Evolutionary conservation across 1,284 basidiomycete genomes (phyloP), one percentile per base, ranked within the genome.

Genomic region (Trametes sp.): DNA sequence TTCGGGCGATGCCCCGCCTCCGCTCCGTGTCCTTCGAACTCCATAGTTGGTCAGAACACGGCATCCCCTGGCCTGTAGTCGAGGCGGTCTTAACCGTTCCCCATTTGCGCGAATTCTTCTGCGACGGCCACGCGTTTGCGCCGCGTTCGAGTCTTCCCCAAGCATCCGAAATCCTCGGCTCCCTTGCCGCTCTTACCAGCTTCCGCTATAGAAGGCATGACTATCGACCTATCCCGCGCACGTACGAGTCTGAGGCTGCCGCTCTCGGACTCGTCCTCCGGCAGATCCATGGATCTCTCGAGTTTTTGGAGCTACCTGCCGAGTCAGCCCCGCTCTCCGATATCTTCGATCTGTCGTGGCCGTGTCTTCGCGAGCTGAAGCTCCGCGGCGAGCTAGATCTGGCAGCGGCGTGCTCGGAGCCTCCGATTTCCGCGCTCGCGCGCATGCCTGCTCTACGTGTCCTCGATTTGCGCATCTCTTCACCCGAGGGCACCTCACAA

Each of bases 291-390:
- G n/a, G n/a, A n/a, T n/a, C n/a, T n/a, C n/a, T n/a, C n/a, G n/a
- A n/a, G n/a, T n/a, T n/a, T n/a, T n/a, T 33, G 31, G 11, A 33
- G 31, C 31, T 33, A 8, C 36, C 36, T 8, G 16, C 36, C 14
- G 36, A 38, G 36, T 14, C 36, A 38, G 36, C 16, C 36, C 16
- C 9, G 11, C 4, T 38, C 9, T 38, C 36, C 16, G n/a, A n/a
- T 28, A 29, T 14, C 35, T 21, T 57, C 26, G 9, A 42, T 11
- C n/a, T n/a, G n/a, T n/a, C n/a, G n/a, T 58, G 56, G 56, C 56
- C 56, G 1, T 4, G 6, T 3, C 49, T 58, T 1, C 36, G 38
- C 28, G 56, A 58, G 13, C 41, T 58, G 2, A 11, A 29, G 29
- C 56, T 58, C 14, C 28, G 29, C 16, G 56, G 56, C 5, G 56